Conservation (phyloP, 768 basidiomycete species). For the Suillus cothurnatus region DNA sequence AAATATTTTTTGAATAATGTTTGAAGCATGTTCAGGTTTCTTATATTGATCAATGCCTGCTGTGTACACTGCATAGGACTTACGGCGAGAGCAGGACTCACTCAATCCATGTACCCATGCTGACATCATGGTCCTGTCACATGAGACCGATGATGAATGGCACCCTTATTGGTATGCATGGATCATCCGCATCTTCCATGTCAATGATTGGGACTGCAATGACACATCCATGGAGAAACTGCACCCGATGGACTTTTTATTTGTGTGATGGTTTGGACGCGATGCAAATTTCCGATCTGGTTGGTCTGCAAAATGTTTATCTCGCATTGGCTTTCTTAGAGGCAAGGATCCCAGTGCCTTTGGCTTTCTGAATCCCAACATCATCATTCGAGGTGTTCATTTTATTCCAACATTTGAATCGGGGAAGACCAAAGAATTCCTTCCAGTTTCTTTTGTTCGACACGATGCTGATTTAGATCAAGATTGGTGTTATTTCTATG, state of each 20-base stretch:
- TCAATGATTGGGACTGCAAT: neutral
- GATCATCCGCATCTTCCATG: slow-evolving; percentile 38
- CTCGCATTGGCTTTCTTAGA: slow-evolving; percentile 22
- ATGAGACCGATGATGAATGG: slow-evolving; percentile 17
- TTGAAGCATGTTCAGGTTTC: too few species aligned
- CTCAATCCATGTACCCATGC: slow-evolving; percentile 34
- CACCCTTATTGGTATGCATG: slow-evolving; percentile 43
- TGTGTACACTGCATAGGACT: slow-evolving; percentile 35
- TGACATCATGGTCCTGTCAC: slow-evolving; percentile 37
- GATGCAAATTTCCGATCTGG: slow-evolving; percentile 32
- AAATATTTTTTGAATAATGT: too few species aligned
- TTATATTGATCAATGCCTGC: too few species aligned
- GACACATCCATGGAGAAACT: neutral
- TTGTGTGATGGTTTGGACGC: slow-evolving; percentile 40
- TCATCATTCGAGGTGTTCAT: slow-evolving; percentile 27
- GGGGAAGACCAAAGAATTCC: slow-evolving; percentile 18
- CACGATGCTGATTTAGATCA: slow-evolving; percentile 15
- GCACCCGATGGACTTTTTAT: slow-evolving; percentile 41
- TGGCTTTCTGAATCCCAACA: slow-evolving; percentile 47
- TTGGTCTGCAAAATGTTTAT: slow-evolving; percentile 28
- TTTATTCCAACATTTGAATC: slow-evolving; percentile 43
- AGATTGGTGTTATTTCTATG: slow-evolving; percentile 35
- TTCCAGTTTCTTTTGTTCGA: neutral
- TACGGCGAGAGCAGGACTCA: slow-evolving; percentile 24
- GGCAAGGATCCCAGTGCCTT: slow-evolving; percentile 32